These are phyloP conservation scores for Colletotrichum sp. DNA, from an alignment of 2,329 filamentous ascomycete species.

Conservation along the genomic window DNA sequence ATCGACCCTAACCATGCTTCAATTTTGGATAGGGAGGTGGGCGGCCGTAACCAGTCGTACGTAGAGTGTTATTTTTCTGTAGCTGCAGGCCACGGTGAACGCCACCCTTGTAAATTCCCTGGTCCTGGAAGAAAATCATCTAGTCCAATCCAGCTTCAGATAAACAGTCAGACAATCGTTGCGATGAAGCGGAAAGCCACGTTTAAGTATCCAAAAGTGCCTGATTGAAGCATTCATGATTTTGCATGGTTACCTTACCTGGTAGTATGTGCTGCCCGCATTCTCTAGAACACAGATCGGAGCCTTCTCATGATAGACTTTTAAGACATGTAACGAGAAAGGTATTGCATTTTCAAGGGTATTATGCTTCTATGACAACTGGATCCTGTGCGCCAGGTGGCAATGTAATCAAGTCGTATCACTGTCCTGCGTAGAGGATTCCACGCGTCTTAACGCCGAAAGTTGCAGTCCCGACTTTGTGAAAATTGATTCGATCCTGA, in stretches of 20 bases:
- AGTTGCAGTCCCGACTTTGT: neutral
- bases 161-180: neutral
- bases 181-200: neutral
- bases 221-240: neutral
- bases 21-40: neutral
- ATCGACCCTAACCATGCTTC: accelerated
- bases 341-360: neutral
- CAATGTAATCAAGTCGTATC: neutral
- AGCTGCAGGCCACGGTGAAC: neutral
- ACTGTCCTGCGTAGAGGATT: accelerated
- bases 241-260: neutral
- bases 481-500: neutral
- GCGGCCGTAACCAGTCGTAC: neutral
- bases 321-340: neutral
- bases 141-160: accelerated
- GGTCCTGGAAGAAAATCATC: neutral
- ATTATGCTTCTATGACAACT: neutral
- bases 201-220: neutral
- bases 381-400: neutral
- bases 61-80: neutral
- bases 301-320: neutral
- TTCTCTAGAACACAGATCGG: neutral
- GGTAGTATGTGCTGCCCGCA: neutral
- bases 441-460: neutral
- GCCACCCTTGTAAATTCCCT: accelerated